These are phyloP conservation scores for Trichomonas vaginalis DNA, from an alignment of 208 protist species.

Conservation along the genomic window DNA sequence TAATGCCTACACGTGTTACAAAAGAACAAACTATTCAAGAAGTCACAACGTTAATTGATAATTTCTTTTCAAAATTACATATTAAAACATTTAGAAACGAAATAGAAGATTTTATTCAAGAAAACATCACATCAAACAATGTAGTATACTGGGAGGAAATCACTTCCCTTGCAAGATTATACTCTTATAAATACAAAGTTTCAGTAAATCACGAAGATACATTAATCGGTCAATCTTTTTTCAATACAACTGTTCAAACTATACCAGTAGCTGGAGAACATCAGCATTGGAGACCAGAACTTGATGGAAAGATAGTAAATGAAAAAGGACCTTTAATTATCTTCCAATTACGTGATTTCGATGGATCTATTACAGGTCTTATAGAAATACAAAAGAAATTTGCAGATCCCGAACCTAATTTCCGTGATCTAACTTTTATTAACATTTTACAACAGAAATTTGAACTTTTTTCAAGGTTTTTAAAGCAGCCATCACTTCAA, in stretches of 20 bases:
- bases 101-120: not conserved
- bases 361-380: not conserved
- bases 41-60: not conserved
- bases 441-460: not conserved
- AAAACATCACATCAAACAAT: not conserved
- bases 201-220: not conserved
- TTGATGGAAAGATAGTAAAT: not conserved
- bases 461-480: not conserved
- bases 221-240: not conserved
- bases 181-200: not conserved
- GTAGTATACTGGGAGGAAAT: slow-evolving; percentile 4
- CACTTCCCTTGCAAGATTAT: not conserved
- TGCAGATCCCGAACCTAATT: not conserved
- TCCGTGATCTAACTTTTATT: not conserved
- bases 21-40: not conserved
- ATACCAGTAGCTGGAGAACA: not conserved
- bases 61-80: not conserved
- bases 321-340: not conserved
- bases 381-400: not conserved
- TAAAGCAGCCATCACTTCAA: not conserved
- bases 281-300: not conserved
- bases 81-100: not conserved
- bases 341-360: not conserved
- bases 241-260: not conserved
- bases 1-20: not conserved